Evolutionary conservation across 306 rosid genomes (phyloP), one percentile per base, ranked within the genome.

Genomic region (Cucurbita moschata): DNA sequence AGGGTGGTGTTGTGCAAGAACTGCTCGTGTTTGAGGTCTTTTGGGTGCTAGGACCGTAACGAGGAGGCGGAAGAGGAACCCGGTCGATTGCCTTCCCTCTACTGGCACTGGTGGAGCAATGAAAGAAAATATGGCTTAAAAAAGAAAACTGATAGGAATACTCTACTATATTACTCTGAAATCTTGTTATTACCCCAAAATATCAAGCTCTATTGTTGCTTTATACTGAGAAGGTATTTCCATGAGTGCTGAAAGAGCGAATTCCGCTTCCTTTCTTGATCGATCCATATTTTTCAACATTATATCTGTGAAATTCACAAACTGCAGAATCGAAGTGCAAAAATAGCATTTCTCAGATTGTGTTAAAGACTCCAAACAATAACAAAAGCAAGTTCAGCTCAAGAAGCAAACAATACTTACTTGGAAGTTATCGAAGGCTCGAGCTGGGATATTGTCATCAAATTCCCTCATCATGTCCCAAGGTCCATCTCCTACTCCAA

Each of bases 401-500:
- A 16, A 76, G 1, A 71, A 68, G 67, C 80, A 76, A 52, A 74
- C 58, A 79, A 47, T 79, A 49, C 83, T 78, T 78, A 59, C 99
- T 91, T 95, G 99, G 84, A 95, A 95, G 78, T 95, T 91, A 86
- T 95, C 99, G 64, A 95, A 95, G 51, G 84, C 83, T 58, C 99
- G 90, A 7, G 93, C 88, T 2, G 99, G 99, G 80, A 95, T 91
- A 86, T 91, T 91, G 65, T 95, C 97, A 14, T 91, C 96, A 79
- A 95, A 95, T 80, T 88, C 80, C 80, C 79, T 89, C 97, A 95
- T 95, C 93, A 87, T 91, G 71, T 95, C 96, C 99, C 99, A 95
- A 4, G 99, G 99, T 51, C 99, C 99, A 57, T 95, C 99, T 77
- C 99, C 99, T 70, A 91, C 97, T 63, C 99, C 99, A 23, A 95